Percentiles rank a stretch among this genome's conserved stretches.
Conservation (phyloP, 2,329 filamentous ascomycete species). For the Exophiala viscosa region DNA sequence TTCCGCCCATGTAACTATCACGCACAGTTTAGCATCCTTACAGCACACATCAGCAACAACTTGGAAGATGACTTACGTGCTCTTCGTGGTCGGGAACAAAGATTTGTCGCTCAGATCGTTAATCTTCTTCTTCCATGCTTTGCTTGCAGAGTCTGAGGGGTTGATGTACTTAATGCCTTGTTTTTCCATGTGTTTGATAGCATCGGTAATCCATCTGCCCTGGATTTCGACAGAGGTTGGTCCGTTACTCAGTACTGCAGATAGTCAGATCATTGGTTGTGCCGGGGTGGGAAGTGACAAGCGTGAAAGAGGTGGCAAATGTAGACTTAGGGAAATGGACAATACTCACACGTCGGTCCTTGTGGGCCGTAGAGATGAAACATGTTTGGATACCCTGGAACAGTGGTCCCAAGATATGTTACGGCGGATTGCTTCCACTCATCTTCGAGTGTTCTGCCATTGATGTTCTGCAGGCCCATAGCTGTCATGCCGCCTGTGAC, state of each 20-base stretch:
- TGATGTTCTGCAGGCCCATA: constrained; percentile 39
- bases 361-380: constrained; percentile 53
- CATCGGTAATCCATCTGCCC: constrained; percentile 51
- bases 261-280: no score
- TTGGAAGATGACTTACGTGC: constrained; percentile 9
- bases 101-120: constrained; percentile 43
- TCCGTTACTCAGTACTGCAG: constrained; percentile 49
- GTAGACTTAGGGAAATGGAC: no score
- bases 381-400: constrained; percentile 48
- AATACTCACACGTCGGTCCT: constrained; percentile 44
- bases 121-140: constrained; percentile 50
- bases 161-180: constrained; percentile 52
- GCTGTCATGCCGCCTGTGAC: constrained; percentile 41
- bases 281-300: no score
- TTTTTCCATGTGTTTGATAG: constrained; percentile 50
- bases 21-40: background rate
- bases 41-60: background rate
- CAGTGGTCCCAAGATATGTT: constrained; percentile 42
- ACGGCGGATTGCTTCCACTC: constrained; percentile 36
- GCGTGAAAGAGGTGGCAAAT: no score
- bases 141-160: constrained; percentile 44
- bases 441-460: constrained; percentile 36
- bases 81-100: constrained; percentile 43
- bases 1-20: constrained; percentile 55
- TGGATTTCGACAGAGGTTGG: constrained; percentile 55